A percentile compares a stretch with the other conserved stretches of the same genome.
Conservation (phyloP, 768 basidiomycete genomes). For the Hygrophoropsis aurantiaca region DNA sequence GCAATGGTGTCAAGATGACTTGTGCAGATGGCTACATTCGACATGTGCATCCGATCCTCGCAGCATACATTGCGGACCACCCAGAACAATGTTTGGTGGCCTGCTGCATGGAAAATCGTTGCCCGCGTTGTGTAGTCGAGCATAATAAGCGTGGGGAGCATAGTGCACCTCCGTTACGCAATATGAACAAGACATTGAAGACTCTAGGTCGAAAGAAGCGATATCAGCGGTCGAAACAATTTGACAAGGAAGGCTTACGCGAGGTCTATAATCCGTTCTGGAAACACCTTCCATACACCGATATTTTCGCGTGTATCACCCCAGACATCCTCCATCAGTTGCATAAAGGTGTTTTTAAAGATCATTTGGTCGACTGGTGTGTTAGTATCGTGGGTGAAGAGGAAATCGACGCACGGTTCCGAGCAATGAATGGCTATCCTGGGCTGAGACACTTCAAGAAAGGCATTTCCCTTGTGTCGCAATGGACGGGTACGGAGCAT, state of each 20-base stretch:
- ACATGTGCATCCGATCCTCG: constrained; percentile 11
- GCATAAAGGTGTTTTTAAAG: constrained; percentile 46
- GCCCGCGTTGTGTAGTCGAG: constrained; percentile 3
- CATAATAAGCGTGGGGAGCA: not conserved
- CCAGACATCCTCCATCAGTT: constrained; percentile 47
- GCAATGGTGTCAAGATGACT: constrained; percentile 7
- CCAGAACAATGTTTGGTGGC: constrained; percentile 16
- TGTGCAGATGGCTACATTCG: constrained; percentile 8
- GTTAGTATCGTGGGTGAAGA: constrained; percentile 7
- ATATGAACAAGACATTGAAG: not conserved
- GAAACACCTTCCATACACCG: constrained; percentile 6
- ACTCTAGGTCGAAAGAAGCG: not conserved
- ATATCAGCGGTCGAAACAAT: not conserved
- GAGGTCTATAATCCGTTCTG: constrained; percentile 14
- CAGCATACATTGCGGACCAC: constrained; percentile 9
- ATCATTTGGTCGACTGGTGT: constrained; percentile 40
- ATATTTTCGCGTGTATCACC: constrained; percentile 33
- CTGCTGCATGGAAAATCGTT: constrained; percentile 10
- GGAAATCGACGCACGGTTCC: constrained; percentile 15
- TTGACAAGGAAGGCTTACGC: constrained; percentile 12
- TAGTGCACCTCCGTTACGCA: not conserved
- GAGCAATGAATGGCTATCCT: constrained; percentile 11
- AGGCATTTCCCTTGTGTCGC: constrained; percentile 38
- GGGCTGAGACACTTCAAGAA: constrained; percentile 35
- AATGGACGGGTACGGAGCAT: constrained; percentile 45